phyloP scores from a whole-genome alignment of 129 eudicot genomes.

The Sambucus nigra region DNA sequence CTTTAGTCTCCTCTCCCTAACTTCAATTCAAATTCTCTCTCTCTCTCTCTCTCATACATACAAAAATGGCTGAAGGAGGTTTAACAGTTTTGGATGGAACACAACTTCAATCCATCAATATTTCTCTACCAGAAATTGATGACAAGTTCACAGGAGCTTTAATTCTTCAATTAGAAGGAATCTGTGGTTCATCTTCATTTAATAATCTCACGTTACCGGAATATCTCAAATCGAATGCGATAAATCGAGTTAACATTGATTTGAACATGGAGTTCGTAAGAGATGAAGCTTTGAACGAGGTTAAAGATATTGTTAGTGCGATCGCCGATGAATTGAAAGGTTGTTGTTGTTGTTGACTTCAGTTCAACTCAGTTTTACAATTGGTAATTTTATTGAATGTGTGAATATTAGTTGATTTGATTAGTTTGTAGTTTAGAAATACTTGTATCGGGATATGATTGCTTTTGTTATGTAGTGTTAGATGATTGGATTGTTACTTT shows the following conservation, averaged over 20 bases:
- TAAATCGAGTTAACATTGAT: constrained; percentile 15
- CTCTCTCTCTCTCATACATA: too few species aligned
- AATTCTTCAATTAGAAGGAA: constrained; percentile 17
- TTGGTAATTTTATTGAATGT: too few species aligned
- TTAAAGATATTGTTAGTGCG: background rate
- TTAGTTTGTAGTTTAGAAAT: too few species aligned
- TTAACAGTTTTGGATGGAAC: constrained; percentile 30
- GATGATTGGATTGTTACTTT: too few species aligned
- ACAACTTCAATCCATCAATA: constrained; percentile 16
- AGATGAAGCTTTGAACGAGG: background rate
- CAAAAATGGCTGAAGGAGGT: constrained; percentile 15
- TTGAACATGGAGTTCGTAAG: background rate
- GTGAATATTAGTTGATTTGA: too few species aligned
- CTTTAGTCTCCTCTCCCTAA: too few species aligned
- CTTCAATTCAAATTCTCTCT: too few species aligned
- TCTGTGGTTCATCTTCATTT: constrained; percentile 21
- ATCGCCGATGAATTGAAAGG: background rate
- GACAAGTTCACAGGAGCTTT: constrained; percentile 17
- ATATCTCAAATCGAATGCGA: constrained; percentile 20
- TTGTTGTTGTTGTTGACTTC: background rate
- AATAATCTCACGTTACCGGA: constrained; percentile 31
- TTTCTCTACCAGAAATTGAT: constrained; percentile 18
- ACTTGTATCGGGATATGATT: too few species aligned
- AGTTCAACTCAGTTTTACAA: background rate
- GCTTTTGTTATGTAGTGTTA: too few species aligned